Conservation (phyloP, 2,329 filamentous ascomycete genomes). For the Helotiales sp. region DNA sequence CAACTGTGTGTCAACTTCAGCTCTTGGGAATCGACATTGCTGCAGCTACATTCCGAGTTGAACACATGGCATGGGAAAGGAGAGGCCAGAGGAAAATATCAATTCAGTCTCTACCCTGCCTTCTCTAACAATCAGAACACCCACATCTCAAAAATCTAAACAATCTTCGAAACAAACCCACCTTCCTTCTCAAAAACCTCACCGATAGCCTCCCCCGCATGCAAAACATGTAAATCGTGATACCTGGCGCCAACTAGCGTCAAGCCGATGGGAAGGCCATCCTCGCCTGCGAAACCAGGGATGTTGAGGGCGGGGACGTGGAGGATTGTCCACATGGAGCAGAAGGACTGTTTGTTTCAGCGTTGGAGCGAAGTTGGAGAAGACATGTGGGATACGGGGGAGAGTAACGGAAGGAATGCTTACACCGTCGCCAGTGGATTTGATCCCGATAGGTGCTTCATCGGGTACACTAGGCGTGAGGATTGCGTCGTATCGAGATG, state of each 20-base stretch:
- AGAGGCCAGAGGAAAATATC: too few relatives aligned
- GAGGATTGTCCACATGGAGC: slow-evolving; percentile 46
- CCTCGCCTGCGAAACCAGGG: slow-evolving; percentile 62
- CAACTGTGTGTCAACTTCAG: too few relatives aligned
- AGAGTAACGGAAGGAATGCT: slow-evolving; percentile 30
- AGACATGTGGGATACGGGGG: neutral
- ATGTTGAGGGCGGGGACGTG: slow-evolving; percentile 69
- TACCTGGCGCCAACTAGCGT: slow-evolving; percentile 56
- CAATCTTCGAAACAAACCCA: slow-evolving; percentile 42
- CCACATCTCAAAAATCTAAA: slow-evolving; percentile 3
- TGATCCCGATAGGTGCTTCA: slow-evolving; percentile 60
- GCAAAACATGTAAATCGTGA: slow-evolving; percentile 49
- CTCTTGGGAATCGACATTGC: too few relatives aligned
- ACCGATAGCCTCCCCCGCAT: slow-evolving; percentile 49
- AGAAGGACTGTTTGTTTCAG: slow-evolving; percentile 35
- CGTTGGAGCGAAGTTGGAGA: neutral
- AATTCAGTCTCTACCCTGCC: too few relatives aligned
- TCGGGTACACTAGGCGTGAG: slow-evolving; percentile 63
- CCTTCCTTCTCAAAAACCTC: slow-evolving; percentile 48
- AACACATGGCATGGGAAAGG: too few relatives aligned
- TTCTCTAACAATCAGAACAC: neutral
- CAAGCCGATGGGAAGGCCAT: slow-evolving; percentile 64
- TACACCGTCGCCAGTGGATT: slow-evolving; percentile 59
- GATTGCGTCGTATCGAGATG: slow-evolving; percentile 57
- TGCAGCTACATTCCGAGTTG: too few relatives aligned